A percentile compares a stretch with the other conserved stretches of the same genome.
Evolutionary conservation across 192 early-diverging fungal genomes (phyloP).

Genomic region (Borealophlyctis nickersoniae): DNA sequence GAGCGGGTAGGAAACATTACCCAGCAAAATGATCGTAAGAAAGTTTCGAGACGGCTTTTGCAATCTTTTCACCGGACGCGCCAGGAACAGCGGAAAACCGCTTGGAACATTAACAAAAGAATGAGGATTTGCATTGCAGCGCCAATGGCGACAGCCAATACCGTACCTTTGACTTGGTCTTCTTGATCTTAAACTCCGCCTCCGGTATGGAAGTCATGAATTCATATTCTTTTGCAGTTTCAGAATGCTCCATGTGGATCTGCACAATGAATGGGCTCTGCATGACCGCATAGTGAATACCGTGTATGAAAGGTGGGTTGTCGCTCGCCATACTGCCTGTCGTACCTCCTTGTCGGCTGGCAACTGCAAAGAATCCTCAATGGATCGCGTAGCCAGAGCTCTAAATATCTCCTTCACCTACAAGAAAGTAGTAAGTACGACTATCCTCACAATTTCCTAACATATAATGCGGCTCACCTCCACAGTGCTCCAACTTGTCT

Average conservation of each 20-base stretch:
- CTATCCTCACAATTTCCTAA: neutral
- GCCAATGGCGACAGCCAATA: neutral
- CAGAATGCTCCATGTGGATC: conserved; percentile 49
- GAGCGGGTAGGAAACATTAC: conserved; percentile 1
- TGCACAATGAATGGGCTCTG: conserved; percentile 51
- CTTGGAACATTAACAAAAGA: conserved; percentile 1
- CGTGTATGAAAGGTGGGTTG: neutral
- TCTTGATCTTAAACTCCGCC: conserved; percentile 52
- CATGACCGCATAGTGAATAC: neutral
- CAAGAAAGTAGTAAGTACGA: neutral
- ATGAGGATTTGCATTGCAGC: neutral
- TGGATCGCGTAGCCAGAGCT: conserved; percentile 48
- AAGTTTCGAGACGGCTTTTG: conserved; percentile 23
- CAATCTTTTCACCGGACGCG: conserved; percentile 34
- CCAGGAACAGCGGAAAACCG: conserved; percentile 23
- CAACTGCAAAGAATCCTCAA: conserved; percentile 22
- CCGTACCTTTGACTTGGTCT: conserved; percentile 50
- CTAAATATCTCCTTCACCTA: conserved; percentile 43
- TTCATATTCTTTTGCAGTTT: conserved; percentile 55
- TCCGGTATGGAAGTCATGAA: conserved; percentile 59
- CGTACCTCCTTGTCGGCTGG: neutral
- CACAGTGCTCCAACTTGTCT: neutral
- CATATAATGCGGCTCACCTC: neutral
- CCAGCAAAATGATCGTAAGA: conserved; percentile 25
- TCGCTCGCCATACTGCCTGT: neutral